Evolutionary conservation across 192 early-diverging fungal species (phyloP).

Genomic region (Lobulomyces angularis): DNA sequence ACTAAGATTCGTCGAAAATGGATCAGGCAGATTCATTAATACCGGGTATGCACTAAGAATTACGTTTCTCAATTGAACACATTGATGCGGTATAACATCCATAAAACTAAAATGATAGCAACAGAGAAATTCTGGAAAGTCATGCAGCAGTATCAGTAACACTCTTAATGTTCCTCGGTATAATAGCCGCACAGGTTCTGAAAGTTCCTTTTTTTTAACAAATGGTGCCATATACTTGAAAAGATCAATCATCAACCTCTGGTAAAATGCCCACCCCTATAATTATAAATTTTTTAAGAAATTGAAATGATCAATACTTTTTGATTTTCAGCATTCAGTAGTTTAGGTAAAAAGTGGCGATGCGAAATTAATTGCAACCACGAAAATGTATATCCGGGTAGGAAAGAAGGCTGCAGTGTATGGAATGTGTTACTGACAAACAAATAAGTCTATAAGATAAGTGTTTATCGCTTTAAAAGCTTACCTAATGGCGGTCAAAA

Average conservation of each 20-base stretch:
- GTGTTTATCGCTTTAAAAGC: background rate
- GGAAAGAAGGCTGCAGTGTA: slow-evolving; percentile 66
- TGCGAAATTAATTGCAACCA: slow-evolving; percentile 93
- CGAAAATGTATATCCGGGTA: slow-evolving; percentile 88
- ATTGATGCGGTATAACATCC: slow-evolving; percentile 78
- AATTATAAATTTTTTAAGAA: background rate
- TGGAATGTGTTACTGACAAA: slow-evolving; percentile 56
- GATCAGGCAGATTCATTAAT: slow-evolving; percentile 91
- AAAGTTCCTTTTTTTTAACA: slow-evolving; percentile 53
- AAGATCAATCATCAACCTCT: slow-evolving; percentile 66
- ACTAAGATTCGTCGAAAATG: slow-evolving; percentile 88
- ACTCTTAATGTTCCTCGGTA: slow-evolving; percentile 86
- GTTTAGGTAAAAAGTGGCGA: slow-evolving; percentile 79
- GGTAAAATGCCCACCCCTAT: slow-evolving; percentile 76
- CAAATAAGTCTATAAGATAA: background rate
- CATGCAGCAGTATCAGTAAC: slow-evolving; percentile 82
- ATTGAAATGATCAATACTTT: slow-evolving; percentile 25
- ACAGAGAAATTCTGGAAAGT: slow-evolving; percentile 95
- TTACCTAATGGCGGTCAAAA: slow-evolving; percentile 58
- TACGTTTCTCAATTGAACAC: slow-evolving; percentile 91
- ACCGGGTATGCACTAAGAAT: slow-evolving; percentile 93
- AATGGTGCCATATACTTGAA: slow-evolving; percentile 82
- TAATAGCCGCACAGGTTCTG: slow-evolving; percentile 64
- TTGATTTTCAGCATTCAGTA: slow-evolving; percentile 61
- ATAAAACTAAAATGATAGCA: slow-evolving; percentile 84